Evolutionary conservation across 2,329 filamentous ascomycete genomes (phyloP).

Genomic region (Arthrobotrys sinensis): DNA sequence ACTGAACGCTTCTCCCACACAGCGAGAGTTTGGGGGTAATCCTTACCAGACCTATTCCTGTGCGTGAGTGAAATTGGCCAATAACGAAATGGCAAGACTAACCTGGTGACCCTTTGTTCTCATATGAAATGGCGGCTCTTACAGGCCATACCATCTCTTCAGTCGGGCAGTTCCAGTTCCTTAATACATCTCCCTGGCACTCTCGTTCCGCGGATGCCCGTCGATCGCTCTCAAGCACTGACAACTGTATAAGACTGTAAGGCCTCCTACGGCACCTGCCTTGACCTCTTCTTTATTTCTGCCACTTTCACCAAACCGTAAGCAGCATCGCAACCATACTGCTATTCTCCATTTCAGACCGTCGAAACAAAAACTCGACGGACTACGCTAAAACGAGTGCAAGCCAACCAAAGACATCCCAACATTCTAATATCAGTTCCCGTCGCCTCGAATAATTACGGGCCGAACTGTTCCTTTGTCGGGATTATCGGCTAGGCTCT

Average conservation of each 20-base stretch:
- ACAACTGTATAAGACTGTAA: constrained; percentile 60
- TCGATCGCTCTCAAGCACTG: constrained; percentile 51
- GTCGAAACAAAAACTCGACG: constrained; percentile 3
- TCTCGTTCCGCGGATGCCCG: constrained; percentile 56
- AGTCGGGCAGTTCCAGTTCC: constrained; percentile 33
- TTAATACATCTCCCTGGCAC: constrained; percentile 25
- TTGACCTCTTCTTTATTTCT: constrained; percentile 43
- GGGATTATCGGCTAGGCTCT: constrained; percentile 55
- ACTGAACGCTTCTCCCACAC: constrained; percentile 44
- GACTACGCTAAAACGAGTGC: constrained; percentile 22
- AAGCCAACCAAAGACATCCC: constrained; percentile 17
- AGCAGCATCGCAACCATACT: constrained; percentile 57
- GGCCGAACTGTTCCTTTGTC: constrained; percentile 53
- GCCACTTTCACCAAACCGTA: constrained; percentile 52
- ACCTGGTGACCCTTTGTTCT: constrained; percentile 40
- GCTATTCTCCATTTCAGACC: constrained; percentile 42
- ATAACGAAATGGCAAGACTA: constrained; percentile 54
- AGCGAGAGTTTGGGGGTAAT: constrained; percentile 51
- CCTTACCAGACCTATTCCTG: constrained; percentile 49
- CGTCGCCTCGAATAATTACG: constrained; percentile 56
- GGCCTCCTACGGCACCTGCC: constrained; percentile 49
- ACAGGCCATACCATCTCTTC: constrained; percentile 16
- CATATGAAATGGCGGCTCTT: constrained; percentile 50
- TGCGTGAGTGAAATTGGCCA: constrained; percentile 60
- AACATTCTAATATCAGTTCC: constrained; percentile 43